Base-by-base conservation (phyloP, 441 rosid genomes). In the Corymbia calophylla region DNA sequence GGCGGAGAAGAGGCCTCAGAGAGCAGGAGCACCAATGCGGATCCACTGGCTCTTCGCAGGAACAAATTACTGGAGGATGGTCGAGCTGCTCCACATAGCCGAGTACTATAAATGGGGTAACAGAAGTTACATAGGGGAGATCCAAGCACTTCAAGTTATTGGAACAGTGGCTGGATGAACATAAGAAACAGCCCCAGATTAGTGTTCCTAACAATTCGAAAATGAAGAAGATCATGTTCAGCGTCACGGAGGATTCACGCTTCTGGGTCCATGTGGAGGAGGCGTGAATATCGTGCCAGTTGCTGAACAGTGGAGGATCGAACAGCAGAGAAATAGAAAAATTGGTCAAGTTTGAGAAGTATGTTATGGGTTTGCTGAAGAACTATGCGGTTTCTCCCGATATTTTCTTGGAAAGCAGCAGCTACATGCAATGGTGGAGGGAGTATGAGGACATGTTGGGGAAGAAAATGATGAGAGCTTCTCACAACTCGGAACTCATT, bases 241-340 rank as follows among this genome's bases (percentile, higher is more conserved):
- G 53, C 53, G n/a, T 95, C 32, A 95, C 95, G 0, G 89, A 93
- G 70, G 98, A 97, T 94, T 96, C 99, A 64, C 95, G 97, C 87
- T 97, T 97, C 53, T 97, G 98, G 99, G 95, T 95, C 49, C 90
- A 91, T 21, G 98, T 96, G 25, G 97, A 97, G 90, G 98, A 96
- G 90, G 96, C 96, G 15, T 12, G 92, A 53, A 73, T 91, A 19
- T 70, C 87, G 0, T 90, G 95, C 90, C 84, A 90, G 35, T 19
- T 31, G 68, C 48, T 93, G 73, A 91, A 64, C 17, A 62, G 53
- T 18, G 77, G 70, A 31, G 82, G 82, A 14, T 51, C 70, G 13
- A 44, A 15, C 21, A 92, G 82, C 86, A 70, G 64, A 58, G 89
- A 89, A 47, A 87, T 31, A 17, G 58, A 39, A 66, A 86, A 87